Evolutionary conservation across 1,139 yeast genomes (phyloP).

Genomic region (Saccharomyces hybrid): DNA sequence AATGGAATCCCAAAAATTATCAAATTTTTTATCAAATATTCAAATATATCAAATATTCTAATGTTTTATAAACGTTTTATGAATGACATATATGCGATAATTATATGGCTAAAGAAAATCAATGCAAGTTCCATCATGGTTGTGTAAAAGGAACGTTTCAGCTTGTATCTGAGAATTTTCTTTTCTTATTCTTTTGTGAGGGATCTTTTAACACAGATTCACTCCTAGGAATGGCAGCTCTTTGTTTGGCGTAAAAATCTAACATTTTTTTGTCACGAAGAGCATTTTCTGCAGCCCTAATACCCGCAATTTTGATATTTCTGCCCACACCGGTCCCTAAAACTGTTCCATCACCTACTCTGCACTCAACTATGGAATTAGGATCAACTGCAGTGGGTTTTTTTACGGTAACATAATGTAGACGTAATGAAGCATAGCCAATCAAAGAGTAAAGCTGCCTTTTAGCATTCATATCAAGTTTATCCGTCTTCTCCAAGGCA

Average conservation of each 20-base stretch:
- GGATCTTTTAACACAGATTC: slow-evolving; percentile 31
- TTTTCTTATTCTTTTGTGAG: neutral
- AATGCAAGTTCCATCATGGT: neutral
- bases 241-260: slow-evolving; percentile 53
- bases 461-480: slow-evolving; percentile 40
- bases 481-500: slow-evolving; percentile 18
- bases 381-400: slow-evolving; percentile 47
- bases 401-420: slow-evolving; percentile 52
- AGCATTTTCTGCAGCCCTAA: slow-evolving; percentile 65
- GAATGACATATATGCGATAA: neutral
- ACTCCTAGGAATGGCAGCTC: slow-evolving; percentile 57
- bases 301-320: slow-evolving; percentile 59
- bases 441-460: slow-evolving; percentile 68
- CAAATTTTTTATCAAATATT: no score
- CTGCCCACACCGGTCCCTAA: slow-evolving; percentile 60
- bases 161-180: neutral
- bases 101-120: neutral
- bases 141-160: neutral
- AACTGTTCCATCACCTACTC: slow-evolving; percentile 51
- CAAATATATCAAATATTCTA: neutral
- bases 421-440: slow-evolving; percentile 64
- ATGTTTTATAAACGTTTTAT: neutral
- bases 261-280: slow-evolving; percentile 50
- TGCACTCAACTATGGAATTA: slow-evolving; percentile 55
- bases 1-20: no score